Evolutionary conservation across 2,329 filamentous ascomycete species (phyloP).

Genomic region (Sporothrix dimorphospora): DNA sequence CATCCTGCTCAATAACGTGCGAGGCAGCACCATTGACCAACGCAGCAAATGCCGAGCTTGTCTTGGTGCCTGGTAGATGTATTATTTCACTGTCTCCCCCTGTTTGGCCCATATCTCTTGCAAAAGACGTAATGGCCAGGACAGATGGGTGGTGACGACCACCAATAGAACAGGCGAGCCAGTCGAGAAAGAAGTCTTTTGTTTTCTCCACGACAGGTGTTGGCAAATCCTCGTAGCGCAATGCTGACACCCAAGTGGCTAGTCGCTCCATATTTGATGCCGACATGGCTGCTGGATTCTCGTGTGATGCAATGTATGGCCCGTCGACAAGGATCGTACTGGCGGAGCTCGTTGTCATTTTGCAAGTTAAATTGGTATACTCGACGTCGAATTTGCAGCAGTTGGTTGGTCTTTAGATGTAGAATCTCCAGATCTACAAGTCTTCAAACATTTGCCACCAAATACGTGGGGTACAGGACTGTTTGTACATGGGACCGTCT

Average conservation of each 20-base stretch:
- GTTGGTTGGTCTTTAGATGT: too few species aligned
- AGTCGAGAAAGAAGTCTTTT: slow-evolving; percentile 23
- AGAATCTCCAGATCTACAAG: too few species aligned
- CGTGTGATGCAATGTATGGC: too few species aligned
- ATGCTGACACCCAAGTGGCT: neutral
- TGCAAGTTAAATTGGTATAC: too few species aligned
- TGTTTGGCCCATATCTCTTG: neutral
- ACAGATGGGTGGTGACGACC: slow-evolving; percentile 20
- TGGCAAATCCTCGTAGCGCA: slow-evolving; percentile 18
- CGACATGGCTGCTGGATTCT: neutral
- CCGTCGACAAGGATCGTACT: too few species aligned
- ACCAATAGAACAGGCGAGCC: neutral
- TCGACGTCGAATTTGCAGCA: too few species aligned
- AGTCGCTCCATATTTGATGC: neutral
- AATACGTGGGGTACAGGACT: too few species aligned
- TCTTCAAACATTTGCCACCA: too few species aligned
- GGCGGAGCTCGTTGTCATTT: too few species aligned
- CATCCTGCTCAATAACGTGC: neutral
- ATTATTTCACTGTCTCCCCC: slow-evolving; percentile 2
- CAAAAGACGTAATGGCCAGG: slow-evolving; percentile 6
- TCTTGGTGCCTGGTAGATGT: neutral
- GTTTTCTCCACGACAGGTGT: slow-evolving; percentile 10
- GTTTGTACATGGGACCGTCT: too few species aligned
- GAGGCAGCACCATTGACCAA: neutral
- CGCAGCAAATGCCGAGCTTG: slow-evolving; percentile 1